Conservation (phyloP, 1,284 basidiomycete genomes). For the Ganoderma resinaceum region DNA sequence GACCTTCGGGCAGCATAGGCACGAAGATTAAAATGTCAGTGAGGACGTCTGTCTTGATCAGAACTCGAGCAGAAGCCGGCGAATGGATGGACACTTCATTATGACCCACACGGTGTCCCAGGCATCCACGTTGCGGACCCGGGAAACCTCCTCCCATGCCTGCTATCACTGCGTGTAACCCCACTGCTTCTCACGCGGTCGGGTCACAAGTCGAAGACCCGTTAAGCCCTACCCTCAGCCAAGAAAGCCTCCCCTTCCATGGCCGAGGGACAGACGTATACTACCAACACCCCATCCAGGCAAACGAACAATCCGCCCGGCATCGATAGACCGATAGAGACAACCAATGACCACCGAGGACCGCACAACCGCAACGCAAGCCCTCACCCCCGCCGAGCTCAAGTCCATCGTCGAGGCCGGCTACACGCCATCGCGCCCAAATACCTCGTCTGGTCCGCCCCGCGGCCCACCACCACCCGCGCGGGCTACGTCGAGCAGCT, state of each 20-base stretch:
- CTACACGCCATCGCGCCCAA: not conserved
- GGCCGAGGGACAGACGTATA: not conserved
- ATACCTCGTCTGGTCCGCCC: conserved; percentile 1
- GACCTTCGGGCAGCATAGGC: too few relatives aligned
- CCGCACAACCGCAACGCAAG: not conserved
- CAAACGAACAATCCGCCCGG: not conserved
- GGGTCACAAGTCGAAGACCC: not conserved
- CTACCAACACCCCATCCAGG: not conserved
- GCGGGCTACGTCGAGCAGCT: not conserved
- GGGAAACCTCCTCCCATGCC: too few relatives aligned
- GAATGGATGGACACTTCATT: too few relatives aligned
- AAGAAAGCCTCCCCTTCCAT: too few relatives aligned
- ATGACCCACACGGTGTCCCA: too few relatives aligned
- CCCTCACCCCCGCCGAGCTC: not conserved
- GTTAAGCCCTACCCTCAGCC: not conserved
- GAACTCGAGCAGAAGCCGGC: too few relatives aligned
- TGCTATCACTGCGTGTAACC: too few relatives aligned
- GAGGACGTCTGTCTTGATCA: too few relatives aligned
- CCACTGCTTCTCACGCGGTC: not conserved
- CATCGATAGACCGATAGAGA: not conserved
- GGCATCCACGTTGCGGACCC: too few relatives aligned
- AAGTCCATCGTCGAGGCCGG: not conserved
- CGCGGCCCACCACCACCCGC: not conserved
- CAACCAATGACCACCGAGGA: not conserved
- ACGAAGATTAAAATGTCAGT: too few relatives aligned